Evolutionary conservation across 1,284 basidiomycete genomes (phyloP), one percentile per base, ranked within the genome.

Genomic region (Pseudomicrostroma phylloplanum): DNA sequence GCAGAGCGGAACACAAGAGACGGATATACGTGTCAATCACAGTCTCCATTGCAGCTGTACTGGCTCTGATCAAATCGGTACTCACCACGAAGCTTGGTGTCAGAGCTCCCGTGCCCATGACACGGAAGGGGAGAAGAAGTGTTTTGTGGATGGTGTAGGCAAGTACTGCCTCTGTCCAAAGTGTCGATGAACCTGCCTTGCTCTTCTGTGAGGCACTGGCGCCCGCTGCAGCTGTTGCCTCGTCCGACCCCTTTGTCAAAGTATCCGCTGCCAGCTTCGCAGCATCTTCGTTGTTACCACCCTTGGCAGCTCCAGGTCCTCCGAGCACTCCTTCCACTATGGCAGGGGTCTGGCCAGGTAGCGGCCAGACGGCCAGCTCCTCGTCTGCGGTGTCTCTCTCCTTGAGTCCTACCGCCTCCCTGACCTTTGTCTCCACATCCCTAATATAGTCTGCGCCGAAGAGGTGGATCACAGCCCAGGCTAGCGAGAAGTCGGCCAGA

Each of bases 71-170:
- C n/a, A n/a, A n/a, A n/a, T n/a, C n/a, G 8, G 25, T 54, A 54
- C 51, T 54, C 51, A 54, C 51, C 2, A 96, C 92, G 25, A 96
- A 81, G 70, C 84, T 85, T 0, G 93, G 93, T 0, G 92, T 96
- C 63, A 92, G 81, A 0, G 87, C 88, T 1, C 91, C 92, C 0
- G 94, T 96, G 65, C 94, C 80, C 0, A 91, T 93, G 0, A 96
- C 86, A 23, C 96, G 82, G 21, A 97, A 80, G 6, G 96, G 94
- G n/a, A 97, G 79, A 74, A 97, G 88, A 0, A 92, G 78, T 0
- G 92, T 96, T 82, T 98, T 98, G 84, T 98, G 94, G 59, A 98
- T 87, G 8, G 90, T 89, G 80, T 93, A 98, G 7, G 96, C 94
- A 64, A 98, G 82, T 0, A 91, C 86, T 48, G 92, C 81, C 85